Base-by-base conservation (phyloP, 768 basidiomycete genomes). In the Scleroderma citrinum region DNA sequence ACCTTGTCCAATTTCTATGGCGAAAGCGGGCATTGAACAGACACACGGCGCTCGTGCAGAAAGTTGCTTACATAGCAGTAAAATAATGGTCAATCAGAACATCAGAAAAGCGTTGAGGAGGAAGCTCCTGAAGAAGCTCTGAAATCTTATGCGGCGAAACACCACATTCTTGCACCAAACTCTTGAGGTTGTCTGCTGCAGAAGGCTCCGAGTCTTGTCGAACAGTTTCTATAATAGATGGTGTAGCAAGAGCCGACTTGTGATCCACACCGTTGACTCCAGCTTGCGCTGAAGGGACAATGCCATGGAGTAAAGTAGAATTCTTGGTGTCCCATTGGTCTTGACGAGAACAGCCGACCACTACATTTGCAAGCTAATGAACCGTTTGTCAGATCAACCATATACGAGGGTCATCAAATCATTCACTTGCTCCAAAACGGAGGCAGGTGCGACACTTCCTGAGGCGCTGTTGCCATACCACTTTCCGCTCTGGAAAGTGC, bases 111-210 rank as follows among this genome's bases (percentile, higher is more conserved):
- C 80, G 73, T 47, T 78, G 79, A 5, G 88, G 85, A 40, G 93
- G 93, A 38, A 97, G 76, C 57, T 95, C 92, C 61, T 89, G 83
- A 17, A 94, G 73, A 10, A 97, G 78, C 61, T 95, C 93, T 1
- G 86, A 82, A 39, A 97, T 83, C 66, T 92, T 92, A 52, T 92
- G 87, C 1, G 92, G 89, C 16, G 86, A 81, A 32, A 94, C 90
- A 6, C 93, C 93, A 64, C 89, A 97, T 64, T 97, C 92, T 66
- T 88, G 86, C 32, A 95, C 85, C 31, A 97, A 76, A 39, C 81
- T 81, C 62, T 87, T 86, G 43, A 94, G 69, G 57, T 89, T 92
- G 61, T 93, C 90, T 2, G 81, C 87, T 13, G 91, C 85, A 14
- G 74, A 70, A 1, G 71, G 67, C 45, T 77, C 71, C 34, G 65